Evolutionary conservation across 129 eudicot species (phyloP), one percentile per base, ranked within the genome.

Genomic region (Ambrosia artemisiifolia): DNA sequence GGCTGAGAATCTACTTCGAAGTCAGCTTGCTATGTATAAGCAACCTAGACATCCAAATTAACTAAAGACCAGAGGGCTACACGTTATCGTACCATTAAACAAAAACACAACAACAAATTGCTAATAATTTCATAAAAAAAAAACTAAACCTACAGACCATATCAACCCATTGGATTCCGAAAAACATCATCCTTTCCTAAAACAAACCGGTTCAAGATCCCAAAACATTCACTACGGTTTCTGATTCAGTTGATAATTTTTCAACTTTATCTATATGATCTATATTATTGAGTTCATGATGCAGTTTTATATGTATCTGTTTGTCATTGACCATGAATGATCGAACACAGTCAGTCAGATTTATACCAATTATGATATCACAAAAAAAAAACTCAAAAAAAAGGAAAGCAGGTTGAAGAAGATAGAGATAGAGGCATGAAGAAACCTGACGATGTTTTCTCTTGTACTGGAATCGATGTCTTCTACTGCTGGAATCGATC

Each of bases 221-320:
- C 43, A 60, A 60, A 11, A 1, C 72, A 71, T 74, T 81, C 81
- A 79, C 84, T 17, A 75, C 70, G 60, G 84, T 69, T 81, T 84
- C 89, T 79, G 82, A 87, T 87, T 87, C 92, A 87, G 85, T 84
- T 84, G 89, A 84, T 87, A 24, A 24, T 24, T 24, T 24, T 24
- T 24, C 28, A 24, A 24, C 28, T 24, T 24, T 24, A 24, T 24
- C 28, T 24, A 24, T 24, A 24, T 24, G 0, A 24, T 24, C 28
- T 24, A 24, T 24, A 24, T 24, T 24, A 24, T 24, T 24, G 28
- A 24, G 0, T 24, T 24, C 28, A 24, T 24, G 28, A 24, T 24
- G 0, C 0, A 24, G 28, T 24, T 24, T 24, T 24, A 24, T 24
- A 24, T 24, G 28, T 24, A 24, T 24, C 28, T 24, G 28, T 24